phyloP scores from a whole-genome alignment of 1,284 basidiomycete genomes.

The Naganishia albida region DNA sequence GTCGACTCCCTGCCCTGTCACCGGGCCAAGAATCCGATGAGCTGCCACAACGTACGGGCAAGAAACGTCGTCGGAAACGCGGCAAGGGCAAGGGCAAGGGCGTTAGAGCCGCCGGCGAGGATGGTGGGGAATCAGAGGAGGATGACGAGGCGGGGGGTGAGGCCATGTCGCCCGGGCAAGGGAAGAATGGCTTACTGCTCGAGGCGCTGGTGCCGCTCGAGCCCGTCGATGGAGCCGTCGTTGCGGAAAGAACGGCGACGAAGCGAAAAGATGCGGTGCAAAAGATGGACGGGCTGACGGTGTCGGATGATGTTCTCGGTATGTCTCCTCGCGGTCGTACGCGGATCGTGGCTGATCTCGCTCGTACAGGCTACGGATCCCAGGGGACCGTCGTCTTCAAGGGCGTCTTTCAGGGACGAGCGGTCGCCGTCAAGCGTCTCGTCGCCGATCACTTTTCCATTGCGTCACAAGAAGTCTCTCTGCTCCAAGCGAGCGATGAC shows the following conservation, averaged over 20 bases:
- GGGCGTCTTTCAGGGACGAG: slow-evolving; percentile 90
- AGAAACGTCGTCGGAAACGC: slow-evolving; percentile 37
- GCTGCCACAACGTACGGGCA: slow-evolving; percentile 10
- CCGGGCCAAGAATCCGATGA: slow-evolving; percentile 18
- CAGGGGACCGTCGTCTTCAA: slow-evolving; percentile 94
- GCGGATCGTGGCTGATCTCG: slow-evolving; percentile 1
- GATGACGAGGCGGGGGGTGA: slow-evolving; percentile 42
- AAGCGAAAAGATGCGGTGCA: slow-evolving; percentile 34
- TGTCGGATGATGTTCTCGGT: slow-evolving; percentile 80
- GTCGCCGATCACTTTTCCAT: slow-evolving; percentile 94
- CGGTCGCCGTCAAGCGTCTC: slow-evolving; percentile 94
- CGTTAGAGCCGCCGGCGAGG: slow-evolving; percentile 51
- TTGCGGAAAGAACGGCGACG: not conserved
- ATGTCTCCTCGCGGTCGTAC: slow-evolving; percentile 40
- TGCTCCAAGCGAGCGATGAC: slow-evolving; percentile 94
- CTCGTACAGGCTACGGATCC: slow-evolving; percentile 82
- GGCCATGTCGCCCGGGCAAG: slow-evolving; percentile 32
- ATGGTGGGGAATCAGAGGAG: slow-evolving; percentile 52
- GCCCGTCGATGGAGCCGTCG: not conserved
- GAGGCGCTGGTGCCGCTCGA: not conserved
- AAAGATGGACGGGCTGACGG: slow-evolving; percentile 58
- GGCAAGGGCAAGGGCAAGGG: slow-evolving; percentile 60
- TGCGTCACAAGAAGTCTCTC: slow-evolving; percentile 87
- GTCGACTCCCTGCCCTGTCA: not conserved
- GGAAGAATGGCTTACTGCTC: slow-evolving; percentile 38